phyloP scores from a whole-genome alignment of 2,329 filamentous ascomycete genomes.

The Colletotrichum godetiae region DNA sequence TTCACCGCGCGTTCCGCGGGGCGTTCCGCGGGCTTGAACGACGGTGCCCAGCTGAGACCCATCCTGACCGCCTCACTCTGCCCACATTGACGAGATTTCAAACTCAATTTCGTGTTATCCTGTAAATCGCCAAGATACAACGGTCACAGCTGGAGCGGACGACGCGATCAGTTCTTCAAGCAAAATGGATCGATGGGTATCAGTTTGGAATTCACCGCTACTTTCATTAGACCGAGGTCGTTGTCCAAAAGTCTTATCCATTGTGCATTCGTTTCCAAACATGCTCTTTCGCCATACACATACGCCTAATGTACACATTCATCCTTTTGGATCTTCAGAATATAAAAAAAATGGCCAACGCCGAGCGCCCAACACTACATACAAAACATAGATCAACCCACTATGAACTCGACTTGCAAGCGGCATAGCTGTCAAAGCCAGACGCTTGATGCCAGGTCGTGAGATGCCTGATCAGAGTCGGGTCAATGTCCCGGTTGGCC shows the following conservation, averaged over 20 bases:
- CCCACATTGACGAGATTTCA: not conserved
- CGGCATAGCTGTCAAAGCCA: slow-evolving; percentile 41
- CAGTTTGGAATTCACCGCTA: too few relatives aligned
- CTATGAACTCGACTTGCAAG: slow-evolving; percentile 28
- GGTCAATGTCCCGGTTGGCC: slow-evolving; percentile 46
- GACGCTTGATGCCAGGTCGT: slow-evolving; percentile 45
- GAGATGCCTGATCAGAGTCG: slow-evolving; percentile 40
- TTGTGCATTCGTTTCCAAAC: not conserved
- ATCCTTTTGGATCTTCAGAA: not conserved
- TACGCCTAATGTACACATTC: not conserved
- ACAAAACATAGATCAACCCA: not conserved
- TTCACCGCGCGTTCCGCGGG: not conserved
- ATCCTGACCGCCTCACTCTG: not conserved
- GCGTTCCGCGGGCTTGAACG: not conserved
- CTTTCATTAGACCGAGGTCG: too few relatives aligned
- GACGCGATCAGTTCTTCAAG: not conserved
- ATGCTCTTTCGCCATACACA: not conserved
- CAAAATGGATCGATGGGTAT: not conserved
- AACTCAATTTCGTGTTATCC: not conserved
- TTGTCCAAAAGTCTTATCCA: not conserved
- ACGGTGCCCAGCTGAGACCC: not conserved
- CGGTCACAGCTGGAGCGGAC: not conserved
- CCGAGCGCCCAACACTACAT: not conserved
- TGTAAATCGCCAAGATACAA: not conserved
- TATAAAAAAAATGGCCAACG: not conserved